Percentiles rank a stretch among this genome's conserved stretches.
Conservation (phyloP, 176 grass and related monocot genomes). For the Aegilops sharonensis region DNA sequence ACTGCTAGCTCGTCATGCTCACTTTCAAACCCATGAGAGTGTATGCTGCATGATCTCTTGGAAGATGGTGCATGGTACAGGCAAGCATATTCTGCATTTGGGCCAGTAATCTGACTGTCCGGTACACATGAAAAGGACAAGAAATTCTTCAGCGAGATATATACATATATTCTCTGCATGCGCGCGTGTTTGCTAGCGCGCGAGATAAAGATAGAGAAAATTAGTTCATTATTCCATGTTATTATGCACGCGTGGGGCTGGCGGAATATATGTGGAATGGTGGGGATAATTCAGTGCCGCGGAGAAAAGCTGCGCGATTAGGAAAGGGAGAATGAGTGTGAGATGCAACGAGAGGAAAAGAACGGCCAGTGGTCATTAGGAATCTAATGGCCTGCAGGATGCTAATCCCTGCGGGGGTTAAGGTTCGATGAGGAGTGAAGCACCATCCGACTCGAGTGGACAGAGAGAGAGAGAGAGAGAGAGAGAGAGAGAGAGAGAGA, state of each 20-base stretch:
- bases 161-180: background rate
- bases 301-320: conserved; percentile 16
- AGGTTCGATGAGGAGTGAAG: conserved; percentile 37
- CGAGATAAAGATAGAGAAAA: background rate
- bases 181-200: background rate
- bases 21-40: too few species aligned
- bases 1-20: background rate
- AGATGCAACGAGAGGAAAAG: conserved; percentile 18
- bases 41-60: background rate
- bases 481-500: background rate
- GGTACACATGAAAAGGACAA: conserved; percentile 24
- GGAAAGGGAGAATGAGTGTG: conserved; percentile 3
- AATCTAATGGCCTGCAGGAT: conserved; percentile 38
- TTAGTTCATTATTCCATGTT: background rate
- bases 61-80: background rate
- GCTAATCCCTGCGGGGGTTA: conserved; percentile 44
- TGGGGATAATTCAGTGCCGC: conserved; percentile 25
- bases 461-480: background rate
- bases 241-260: background rate
- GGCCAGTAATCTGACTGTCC: too few species aligned
- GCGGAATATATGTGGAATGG: background rate
- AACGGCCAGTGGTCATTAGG: conserved; percentile 51
- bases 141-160: background rate
- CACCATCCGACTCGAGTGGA: conserved; percentile 29
- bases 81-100: conserved; percentile 10